A percentile compares a stretch with the other conserved stretches of the same genome.
Conservation (phyloP, 2,329 filamentous ascomycete species). For the Escovopsis sp. region DNA sequence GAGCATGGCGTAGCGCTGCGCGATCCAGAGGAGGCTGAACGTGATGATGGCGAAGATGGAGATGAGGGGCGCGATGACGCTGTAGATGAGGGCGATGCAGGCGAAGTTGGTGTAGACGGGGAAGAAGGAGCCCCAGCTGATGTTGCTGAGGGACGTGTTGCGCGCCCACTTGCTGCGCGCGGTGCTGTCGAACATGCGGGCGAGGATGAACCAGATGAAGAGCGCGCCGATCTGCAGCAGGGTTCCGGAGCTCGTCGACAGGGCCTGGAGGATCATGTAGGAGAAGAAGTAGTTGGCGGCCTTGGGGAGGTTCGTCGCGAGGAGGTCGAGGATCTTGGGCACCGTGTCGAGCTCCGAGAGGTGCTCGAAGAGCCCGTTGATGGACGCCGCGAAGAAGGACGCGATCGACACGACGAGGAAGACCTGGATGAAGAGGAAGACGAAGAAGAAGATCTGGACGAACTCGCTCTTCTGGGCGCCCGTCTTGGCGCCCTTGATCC, state of each 20-base stretch:
- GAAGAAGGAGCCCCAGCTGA: conserved; percentile 89
- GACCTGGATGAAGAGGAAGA: conserved; percentile 85
- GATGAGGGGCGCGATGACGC: conserved; percentile 77
- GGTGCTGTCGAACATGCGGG: conserved; percentile 71
- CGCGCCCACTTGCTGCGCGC: conserved; percentile 69
- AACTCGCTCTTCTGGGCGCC: conserved; percentile 63
- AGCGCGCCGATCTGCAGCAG: conserved; percentile 72
- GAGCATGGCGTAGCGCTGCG: conserved; percentile 91
- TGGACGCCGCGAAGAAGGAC: conserved; percentile 50
- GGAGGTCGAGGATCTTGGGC: conserved; percentile 48
- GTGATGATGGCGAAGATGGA: conserved; percentile 87
- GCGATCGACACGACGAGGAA: conserved; percentile 87
- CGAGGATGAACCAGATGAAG: conserved; percentile 66
- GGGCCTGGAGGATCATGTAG: conserved; percentile 90
- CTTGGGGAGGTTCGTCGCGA: conserved; percentile 69
- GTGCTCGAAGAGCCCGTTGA: conserved; percentile 46
- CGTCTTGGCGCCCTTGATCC: conserved; percentile 67
- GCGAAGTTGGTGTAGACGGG: conserved; percentile 95
- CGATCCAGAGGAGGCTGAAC: conserved; percentile 82
- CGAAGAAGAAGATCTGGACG: conserved; percentile 89
- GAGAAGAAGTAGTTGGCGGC: conserved; percentile 96
- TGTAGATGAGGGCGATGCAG: conserved; percentile 82
- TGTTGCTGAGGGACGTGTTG: conserved; percentile 61
- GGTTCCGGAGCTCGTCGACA: conserved; percentile 81
- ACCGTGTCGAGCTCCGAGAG: conserved; percentile 36